Percentiles rank a stretch among this genome's conserved stretches.
phyloP scores from a whole-genome alignment of 106 monocot species.

The Dendrobium catenatum region DNA sequence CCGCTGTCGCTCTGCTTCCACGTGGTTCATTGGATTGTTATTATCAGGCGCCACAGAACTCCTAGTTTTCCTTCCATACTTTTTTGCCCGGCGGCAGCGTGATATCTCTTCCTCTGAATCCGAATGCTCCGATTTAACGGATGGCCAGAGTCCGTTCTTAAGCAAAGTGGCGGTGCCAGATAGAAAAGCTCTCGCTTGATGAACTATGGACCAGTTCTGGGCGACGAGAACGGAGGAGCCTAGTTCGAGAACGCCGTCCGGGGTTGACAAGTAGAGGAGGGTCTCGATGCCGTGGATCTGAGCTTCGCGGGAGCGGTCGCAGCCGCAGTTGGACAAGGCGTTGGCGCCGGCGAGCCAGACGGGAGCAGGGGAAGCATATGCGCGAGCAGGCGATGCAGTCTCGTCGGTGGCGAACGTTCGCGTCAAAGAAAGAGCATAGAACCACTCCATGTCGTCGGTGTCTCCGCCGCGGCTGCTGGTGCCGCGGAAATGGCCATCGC shows the following conservation, averaged over 20 bases:
- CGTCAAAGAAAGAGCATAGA: slow-evolving; percentile 42
- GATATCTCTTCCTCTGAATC: slow-evolving; percentile 4
- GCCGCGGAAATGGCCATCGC: slow-evolving; percentile 46
- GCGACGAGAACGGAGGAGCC: slow-evolving; percentile 29
- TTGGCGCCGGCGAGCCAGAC: slow-evolving; percentile 31
- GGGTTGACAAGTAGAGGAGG: not conserved
- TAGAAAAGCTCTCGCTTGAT: slow-evolving; percentile 28
- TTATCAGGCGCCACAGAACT: slow-evolving; percentile 8
- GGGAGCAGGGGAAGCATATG: slow-evolving; percentile 12
- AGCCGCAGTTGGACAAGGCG: slow-evolving; percentile 13
- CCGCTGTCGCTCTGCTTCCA: slow-evolving; percentile 76
- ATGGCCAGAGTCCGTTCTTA: slow-evolving; percentile 7
- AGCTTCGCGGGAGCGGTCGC: slow-evolving; percentile 23
- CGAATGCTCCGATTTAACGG: slow-evolving; percentile 24
- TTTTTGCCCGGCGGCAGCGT: slow-evolving; percentile 3
- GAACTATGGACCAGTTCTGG: slow-evolving; percentile 31
- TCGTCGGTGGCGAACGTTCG: slow-evolving; percentile 19
- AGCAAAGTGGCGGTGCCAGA: not conserved
- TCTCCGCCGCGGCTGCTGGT: not conserved
- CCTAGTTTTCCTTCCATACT: slow-evolving; percentile 29
- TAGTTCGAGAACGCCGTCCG: slow-evolving; percentile 28
- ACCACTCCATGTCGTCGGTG: slow-evolving; percentile 38
- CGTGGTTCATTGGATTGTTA: slow-evolving; percentile 36
- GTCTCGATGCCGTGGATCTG: slow-evolving; percentile 17
- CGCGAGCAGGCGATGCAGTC: slow-evolving; percentile 10